phyloP scores from a whole-genome alignment of 129 eudicot species.

The Centella asiatica region DNA sequence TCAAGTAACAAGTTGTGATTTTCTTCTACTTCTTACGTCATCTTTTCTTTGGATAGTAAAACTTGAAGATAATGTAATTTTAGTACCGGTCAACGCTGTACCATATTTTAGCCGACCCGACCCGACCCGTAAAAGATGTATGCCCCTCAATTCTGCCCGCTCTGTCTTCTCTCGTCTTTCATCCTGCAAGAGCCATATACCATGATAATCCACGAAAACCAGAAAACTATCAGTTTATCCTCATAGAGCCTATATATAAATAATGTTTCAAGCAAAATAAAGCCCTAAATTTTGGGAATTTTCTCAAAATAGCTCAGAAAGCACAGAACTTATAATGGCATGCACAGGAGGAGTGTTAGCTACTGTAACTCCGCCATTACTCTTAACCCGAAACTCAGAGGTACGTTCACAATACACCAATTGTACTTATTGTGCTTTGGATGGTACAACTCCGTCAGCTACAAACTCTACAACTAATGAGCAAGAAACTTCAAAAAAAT shows the following conservation, averaged over 20 bases:
- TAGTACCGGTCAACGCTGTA: too few relatives aligned
- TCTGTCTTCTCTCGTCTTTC: too few relatives aligned
- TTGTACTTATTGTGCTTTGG: conserved; percentile 22
- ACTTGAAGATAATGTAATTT: too few relatives aligned
- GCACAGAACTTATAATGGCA: neutral
- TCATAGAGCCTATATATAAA: neutral
- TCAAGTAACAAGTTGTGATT: too few relatives aligned
- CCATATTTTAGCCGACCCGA: too few relatives aligned
- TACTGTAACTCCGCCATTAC: conserved; percentile 35
- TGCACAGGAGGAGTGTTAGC: conserved; percentile 37
- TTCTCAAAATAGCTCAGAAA: neutral
- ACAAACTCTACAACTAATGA: conserved; percentile 17
- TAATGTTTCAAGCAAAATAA: neutral
- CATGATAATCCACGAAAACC: too few relatives aligned
- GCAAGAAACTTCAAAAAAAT: conserved; percentile 38
- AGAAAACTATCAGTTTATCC: neutral
- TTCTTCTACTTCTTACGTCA: too few relatives aligned
- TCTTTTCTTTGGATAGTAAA: too few relatives aligned
- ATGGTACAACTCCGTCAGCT: conserved; percentile 30
- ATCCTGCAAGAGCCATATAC: too few relatives aligned
- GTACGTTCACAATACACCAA: conserved; percentile 21
- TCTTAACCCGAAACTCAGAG: conserved; percentile 37
- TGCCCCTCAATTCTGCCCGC: too few relatives aligned
- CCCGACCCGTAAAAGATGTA: too few relatives aligned
- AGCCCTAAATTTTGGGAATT: neutral